Percentiles rank a stretch among this genome's conserved stretches.
phyloP scores from a whole-genome alignment of 1,139 yeast species.

The Maudiozyma humilis region DNA sequence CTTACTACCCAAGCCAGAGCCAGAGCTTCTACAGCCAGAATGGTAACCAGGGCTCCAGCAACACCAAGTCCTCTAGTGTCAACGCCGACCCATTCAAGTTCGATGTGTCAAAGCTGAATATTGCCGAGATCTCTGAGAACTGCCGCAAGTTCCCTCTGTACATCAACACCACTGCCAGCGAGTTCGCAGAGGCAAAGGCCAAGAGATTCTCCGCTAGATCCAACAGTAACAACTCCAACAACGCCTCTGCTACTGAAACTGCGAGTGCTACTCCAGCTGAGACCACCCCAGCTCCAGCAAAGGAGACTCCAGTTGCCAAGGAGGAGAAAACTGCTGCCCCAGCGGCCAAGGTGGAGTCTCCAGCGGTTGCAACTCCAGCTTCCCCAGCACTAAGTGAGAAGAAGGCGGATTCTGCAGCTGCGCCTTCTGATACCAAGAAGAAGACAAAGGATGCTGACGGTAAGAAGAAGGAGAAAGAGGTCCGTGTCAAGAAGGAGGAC shows the following conservation, averaged over 20 bases:
- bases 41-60: constrained; percentile 1
- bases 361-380: not conserved
- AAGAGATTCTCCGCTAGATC: constrained; percentile 11
- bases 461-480: constrained; percentile 8
- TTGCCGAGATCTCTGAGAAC: constrained; percentile 12
- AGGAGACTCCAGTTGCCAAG: too few species aligned
- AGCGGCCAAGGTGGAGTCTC: not conserved
- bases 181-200: constrained; percentile 22
- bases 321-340: not conserved
- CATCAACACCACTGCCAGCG: constrained; percentile 25
- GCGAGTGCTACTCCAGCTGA: not conserved
- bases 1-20: constrained; percentile 11
- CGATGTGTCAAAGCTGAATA: constrained; percentile 23
- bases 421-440: not conserved
- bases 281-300: not conserved
- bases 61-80: constrained; percentile 6
- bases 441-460: constrained; percentile 3
- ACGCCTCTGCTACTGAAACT: not conserved
- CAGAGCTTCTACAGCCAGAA: constrained; percentile 10
- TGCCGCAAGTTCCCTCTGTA: constrained; percentile 24
- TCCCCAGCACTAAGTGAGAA: not conserved
- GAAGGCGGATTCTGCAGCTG: not conserved
- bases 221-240: not conserved
- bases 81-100: constrained; percentile 25
- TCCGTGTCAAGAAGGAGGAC: constrained; percentile 3